These are phyloP conservation scores for Ascochyta rabiei DNA, from an alignment of 2,329 filamentous ascomycete species.

Conservation along the genomic window DNA sequence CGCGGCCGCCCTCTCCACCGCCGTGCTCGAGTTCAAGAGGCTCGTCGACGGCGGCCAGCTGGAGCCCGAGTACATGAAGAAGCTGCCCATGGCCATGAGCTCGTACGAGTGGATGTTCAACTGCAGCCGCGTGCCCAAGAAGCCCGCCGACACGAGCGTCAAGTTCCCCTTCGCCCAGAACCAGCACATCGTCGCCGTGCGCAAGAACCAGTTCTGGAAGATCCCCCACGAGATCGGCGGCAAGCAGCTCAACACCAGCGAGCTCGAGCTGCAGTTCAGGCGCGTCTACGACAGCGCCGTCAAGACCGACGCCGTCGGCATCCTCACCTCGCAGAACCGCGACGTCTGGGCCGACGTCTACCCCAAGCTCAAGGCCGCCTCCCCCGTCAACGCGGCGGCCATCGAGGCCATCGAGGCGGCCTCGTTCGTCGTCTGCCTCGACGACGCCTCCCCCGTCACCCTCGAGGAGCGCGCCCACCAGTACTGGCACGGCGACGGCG, in stretches of 20 bases:
- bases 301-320: conserved; percentile 75
- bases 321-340: conserved; percentile 88
- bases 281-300: conserved; percentile 80
- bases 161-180: conserved; percentile 78
- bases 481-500: conserved; percentile 98
- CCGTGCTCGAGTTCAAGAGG: conserved; percentile 90
- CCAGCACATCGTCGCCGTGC: conserved; percentile 86
- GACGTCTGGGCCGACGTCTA: conserved; percentile 84
- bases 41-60: conserved; percentile 81
- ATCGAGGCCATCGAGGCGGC: conserved; percentile 85
- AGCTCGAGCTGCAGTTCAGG: conserved; percentile 89
- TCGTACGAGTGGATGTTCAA: conserved; percentile 99
- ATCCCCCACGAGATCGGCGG: conserved; percentile 80
- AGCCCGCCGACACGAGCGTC: conserved; percentile 79
- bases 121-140: conserved; percentile 80
- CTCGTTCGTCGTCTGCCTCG: conserved; percentile 90
- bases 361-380: conserved; percentile 71
- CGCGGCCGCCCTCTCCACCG: conserved; percentile 86
- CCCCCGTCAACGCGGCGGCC: conserved; percentile 76
- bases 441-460: conserved; percentile 88
- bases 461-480: conserved; percentile 93
- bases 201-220: conserved; percentile 99
- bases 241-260: conserved; percentile 82
- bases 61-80: conserved; percentile 99
- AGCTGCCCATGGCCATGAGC: conserved; percentile 96